phyloP scores from a whole-genome alignment of 768 basidiomycete species.

The Psilocybe azurescens region DNA sequence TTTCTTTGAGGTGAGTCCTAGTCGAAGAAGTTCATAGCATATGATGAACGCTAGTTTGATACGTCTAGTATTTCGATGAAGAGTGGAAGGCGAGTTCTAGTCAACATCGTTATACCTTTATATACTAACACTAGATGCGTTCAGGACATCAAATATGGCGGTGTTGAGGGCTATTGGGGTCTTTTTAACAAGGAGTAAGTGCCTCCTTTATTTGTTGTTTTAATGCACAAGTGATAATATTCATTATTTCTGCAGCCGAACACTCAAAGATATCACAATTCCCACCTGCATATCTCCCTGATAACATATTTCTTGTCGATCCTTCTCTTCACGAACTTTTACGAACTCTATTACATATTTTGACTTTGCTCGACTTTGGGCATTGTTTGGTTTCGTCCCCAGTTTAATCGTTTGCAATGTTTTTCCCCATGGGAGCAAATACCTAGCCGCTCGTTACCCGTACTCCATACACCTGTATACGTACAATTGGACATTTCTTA shows the following conservation, averaged over 20 bases:
- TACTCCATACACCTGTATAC: not conserved
- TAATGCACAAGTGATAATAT: conserved; percentile 3
- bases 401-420: not conserved
- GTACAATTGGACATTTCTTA: conserved; percentile 5
- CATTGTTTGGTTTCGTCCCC: not conserved
- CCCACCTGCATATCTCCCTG: conserved; percentile 55
- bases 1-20: conserved; percentile 71
- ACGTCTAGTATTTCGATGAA: conserved; percentile 71
- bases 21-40: not conserved
- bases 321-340: conserved; percentile 14
- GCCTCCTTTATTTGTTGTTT: not conserved
- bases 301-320: not conserved
- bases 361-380: not conserved
- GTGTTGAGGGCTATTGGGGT: conserved; percentile 72
- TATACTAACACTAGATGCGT: not conserved
- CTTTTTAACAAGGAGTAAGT: conserved; percentile 50
- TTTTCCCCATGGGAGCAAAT: not conserved
- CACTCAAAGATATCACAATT: conserved; percentile 71
- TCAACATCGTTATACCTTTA: not conserved
- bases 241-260: conserved; percentile 49
- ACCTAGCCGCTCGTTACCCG: conserved; percentile 22
- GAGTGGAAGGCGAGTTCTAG: conserved; percentile 59
- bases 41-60: not conserved
- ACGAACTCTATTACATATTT: conserved; percentile 3
- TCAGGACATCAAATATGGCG: conserved; percentile 65